Evolutionary conservation across 2,329 filamentous ascomycete genomes (phyloP), one percentile per base, ranked within the genome.

Genomic region (Aspergillus niger): DNA sequence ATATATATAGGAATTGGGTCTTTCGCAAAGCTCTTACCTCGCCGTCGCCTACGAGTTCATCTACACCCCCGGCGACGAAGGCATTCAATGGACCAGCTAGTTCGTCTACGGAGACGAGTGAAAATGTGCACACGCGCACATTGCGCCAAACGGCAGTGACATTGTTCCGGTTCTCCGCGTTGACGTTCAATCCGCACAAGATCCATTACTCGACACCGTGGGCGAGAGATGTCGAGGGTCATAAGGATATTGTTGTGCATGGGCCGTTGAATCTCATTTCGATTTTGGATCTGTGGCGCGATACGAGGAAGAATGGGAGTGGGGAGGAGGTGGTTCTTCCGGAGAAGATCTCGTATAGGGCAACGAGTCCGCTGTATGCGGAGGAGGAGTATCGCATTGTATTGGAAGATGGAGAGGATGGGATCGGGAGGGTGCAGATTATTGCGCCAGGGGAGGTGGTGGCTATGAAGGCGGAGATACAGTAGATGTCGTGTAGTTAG

Each of bases 311-410:
- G 4, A 15, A 62, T 53, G 26, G 62, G 62, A 2, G 64, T 15
- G 32, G 66, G 8, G 57, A 65, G 5, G 67, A 66, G 8, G 55
- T 72, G 28, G 54, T 72, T 2, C 63, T 79, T 2, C 81, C 81
- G 1, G 70, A 74, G 62, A 77, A 72, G 44, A 79, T 83, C 49
- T 70, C 66, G 2, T 84, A 84, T 65, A 72, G 81, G 11, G 81
- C 81, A 22, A 83, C 81, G 13, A 79, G 74, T 60, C 81, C 81
- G 3, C 62, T 83, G 20, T 84, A 83, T 74, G 81, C 76, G 1
- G 77, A 78, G 11, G 81, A 83, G 62, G 70, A 73, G 58, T 83
- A 83, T 69, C 70, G 74, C 49, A 74, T 82, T 63, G 67, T 79
- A 17, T 68, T 83, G 26, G 60, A 77, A 52, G 70, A 76, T 57